Percentiles rank a stretch among this genome's conserved stretches.
phyloP scores from a whole-genome alignment of 345 rosid genomes.

The Dimocarpus longan region DNA sequence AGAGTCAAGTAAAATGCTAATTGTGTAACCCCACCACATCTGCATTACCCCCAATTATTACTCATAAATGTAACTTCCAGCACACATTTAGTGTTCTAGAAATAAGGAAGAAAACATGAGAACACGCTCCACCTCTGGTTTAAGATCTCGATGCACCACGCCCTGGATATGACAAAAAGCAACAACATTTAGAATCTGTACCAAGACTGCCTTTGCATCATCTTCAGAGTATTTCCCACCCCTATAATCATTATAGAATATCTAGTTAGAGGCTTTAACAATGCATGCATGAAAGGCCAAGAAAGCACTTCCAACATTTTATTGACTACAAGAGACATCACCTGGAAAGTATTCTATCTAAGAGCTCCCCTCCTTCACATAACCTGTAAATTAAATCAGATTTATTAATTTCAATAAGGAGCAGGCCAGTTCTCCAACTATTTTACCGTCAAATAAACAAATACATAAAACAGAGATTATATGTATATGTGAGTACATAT shows the following conservation, averaged over 20 bases:
- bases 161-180: slow-evolving; percentile 97
- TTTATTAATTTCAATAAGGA: slow-evolving; percentile 15
- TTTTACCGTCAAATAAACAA: background rate
- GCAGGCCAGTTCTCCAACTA: background rate
- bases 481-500: background rate
- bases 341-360: slow-evolving; percentile 90
- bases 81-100: slow-evolving; percentile 9
- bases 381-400: slow-evolving; percentile 57
- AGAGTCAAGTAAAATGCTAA: background rate
- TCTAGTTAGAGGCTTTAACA: slow-evolving; percentile 27
- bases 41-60: background rate
- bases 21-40: background rate
- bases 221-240: slow-evolving; percentile 92
- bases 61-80: background rate
- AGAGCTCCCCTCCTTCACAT: slow-evolving; percentile 97
- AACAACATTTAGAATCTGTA: slow-evolving; percentile 81
- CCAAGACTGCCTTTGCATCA: slow-evolving; percentile 82
- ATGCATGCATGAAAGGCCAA: background rate
- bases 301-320: slow-evolving; percentile 4
- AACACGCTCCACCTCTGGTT: slow-evolving; percentile 77
- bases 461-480: background rate
- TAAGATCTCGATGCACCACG: slow-evolving; percentile 94
- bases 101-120: slow-evolving; percentile 12
- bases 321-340: slow-evolving; percentile 25
- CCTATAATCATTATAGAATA: slow-evolving; percentile 38